These are phyloP conservation scores for Patellifolia procumbens DNA, from an alignment of 179 eudicot genomes.

Conservation along the genomic window DNA sequence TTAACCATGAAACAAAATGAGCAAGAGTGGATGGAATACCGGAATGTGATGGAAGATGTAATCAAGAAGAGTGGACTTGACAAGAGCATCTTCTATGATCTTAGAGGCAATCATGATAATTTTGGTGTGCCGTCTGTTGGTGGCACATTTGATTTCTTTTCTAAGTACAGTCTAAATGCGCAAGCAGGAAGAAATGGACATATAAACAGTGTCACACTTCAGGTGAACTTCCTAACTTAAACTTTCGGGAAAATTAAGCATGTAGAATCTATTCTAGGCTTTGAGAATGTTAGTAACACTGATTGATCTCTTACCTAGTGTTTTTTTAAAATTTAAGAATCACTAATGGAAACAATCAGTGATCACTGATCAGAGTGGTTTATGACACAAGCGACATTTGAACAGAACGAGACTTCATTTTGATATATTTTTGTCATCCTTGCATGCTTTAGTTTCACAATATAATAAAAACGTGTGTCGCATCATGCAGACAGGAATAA, in stretches of 20 bases:
- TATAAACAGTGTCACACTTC: constrained; percentile 76
- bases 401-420: background rate
- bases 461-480: constrained; percentile 13
- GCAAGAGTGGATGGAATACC: constrained; percentile 86
- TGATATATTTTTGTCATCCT: background rate
- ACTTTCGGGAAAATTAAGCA: background rate
- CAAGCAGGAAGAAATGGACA: constrained; percentile 58
- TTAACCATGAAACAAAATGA: constrained; percentile 80
- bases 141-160: constrained; percentile 66
- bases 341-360: background rate
- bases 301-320: background rate
- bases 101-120: constrained; percentile 94
- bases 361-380: background rate
- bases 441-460: background rate
- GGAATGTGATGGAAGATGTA: constrained; percentile 64
- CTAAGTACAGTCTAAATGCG: constrained; percentile 77
- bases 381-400: constrained; percentile 13
- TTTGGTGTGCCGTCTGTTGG: constrained; percentile 76
- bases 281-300: background rate
- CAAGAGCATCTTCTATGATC: constrained; percentile 68
- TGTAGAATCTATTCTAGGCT: background rate
- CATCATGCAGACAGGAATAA: constrained; percentile 58
- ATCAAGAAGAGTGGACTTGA: constrained; percentile 74
- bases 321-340: background rate
- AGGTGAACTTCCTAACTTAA: constrained; percentile 42